phyloP scores from a whole-genome alignment of 257 asterid genomes.

The Solanum microdontum region DNA sequence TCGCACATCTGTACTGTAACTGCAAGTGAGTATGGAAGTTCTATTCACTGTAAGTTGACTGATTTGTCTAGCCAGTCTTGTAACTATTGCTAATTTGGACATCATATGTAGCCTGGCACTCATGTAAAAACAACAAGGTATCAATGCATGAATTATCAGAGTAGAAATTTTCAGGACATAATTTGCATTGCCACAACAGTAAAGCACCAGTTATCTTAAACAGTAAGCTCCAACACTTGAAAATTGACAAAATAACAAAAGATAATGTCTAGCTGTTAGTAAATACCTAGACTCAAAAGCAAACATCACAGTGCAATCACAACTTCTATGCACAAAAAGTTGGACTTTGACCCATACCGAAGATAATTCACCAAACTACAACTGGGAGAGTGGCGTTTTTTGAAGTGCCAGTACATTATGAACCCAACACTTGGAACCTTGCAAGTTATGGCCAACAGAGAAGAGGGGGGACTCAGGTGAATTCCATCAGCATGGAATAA shows the following conservation, averaged over 20 bases:
- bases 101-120: slow-evolving; percentile 8
- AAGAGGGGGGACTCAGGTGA: neutral
- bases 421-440: neutral
- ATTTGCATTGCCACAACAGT: neutral
- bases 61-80: slow-evolving; percentile 25
- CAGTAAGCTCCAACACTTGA: neutral
- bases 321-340: neutral
- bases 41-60: slow-evolving; percentile 19
- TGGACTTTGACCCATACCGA: neutral
- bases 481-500: neutral
- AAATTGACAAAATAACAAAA: neutral
- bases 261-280: neutral
- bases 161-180: neutral
- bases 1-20: slow-evolving; percentile 17
- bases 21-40: slow-evolving; percentile 16
- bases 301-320: neutral
- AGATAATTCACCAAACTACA: neutral
- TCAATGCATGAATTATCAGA: neutral
- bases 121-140: neutral
- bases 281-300: neutral
- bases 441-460: neutral
- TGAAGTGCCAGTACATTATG: neutral
- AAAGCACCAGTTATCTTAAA: neutral
- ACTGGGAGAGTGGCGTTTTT: neutral
- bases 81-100: slow-evolving; percentile 24